Evolutionary conservation across 2,329 filamentous ascomycete species (phyloP), one percentile per base, ranked within the genome.

Genomic region (Cytospora paraplurivora): DNA sequence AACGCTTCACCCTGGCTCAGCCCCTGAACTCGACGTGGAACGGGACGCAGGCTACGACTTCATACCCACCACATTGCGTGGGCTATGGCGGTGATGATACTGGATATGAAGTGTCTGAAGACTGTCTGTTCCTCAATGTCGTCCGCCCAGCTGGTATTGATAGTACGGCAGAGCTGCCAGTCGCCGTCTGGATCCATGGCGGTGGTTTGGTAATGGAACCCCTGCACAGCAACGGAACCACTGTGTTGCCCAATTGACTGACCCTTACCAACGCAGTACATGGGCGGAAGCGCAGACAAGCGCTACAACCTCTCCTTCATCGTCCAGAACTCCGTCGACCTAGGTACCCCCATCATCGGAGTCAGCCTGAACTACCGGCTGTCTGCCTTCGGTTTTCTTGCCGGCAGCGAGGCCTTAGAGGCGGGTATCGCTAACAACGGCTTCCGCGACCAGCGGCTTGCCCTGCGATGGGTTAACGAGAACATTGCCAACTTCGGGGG

Each of bases 241-340:
- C 21, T 19, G 12, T 3, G n/a, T 44, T n/a, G 7, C 2, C 44
- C n/a, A 3, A 8, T 21, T 12, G n/a, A 47, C 44, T 47, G 12
- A 47, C 10, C 13, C n/a, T 1, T 47, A 19, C n/a, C 44, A 21
- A 47, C 3, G 1, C 33, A 59, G 56, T 44, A 62, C 56, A 62
- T 44, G 70, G 74, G 74, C 2, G 69, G 69, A 17, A 70, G 70
- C 72, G 35, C 71, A 65, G 79, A 84, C 61, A 71, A 76, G 37
- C 77, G 85, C 34, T 89, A 89, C 70, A 88, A 88, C 66, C 76
- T 88, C 41, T 84, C 83, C 11, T 85, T 82, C 62, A 82, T 88
- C 37, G 82, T 88, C 2, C 69, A 79, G 15, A 77, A 80, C 47
- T 77, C 79, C 1, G 75, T 78, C 15, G 67, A 75, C 15, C 76